Evolutionary conservation across 495 filamentous ascomycete genomes (phyloP).

Genomic region (Aspergillus bertholletiae): DNA sequence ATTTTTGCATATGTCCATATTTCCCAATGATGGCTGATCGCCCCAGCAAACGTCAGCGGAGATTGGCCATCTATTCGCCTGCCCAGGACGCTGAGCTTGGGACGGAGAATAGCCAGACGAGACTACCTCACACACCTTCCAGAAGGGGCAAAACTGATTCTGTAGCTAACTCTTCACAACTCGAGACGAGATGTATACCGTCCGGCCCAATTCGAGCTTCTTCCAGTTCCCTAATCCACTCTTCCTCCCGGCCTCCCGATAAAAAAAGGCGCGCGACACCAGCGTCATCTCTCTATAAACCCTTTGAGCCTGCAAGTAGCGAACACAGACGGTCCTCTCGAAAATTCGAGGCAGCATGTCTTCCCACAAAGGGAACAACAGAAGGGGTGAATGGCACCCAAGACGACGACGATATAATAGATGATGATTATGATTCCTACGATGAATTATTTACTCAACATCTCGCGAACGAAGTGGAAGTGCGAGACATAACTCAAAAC

Average conservation of each 20-base stretch:
- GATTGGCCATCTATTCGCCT: slow-evolving; percentile 30
- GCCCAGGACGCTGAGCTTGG: slow-evolving; percentile 33
- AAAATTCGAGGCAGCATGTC: slow-evolving; percentile 19
- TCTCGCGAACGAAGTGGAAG: slow-evolving; percentile 4
- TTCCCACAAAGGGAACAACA: slow-evolving; percentile 6
- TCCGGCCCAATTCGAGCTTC: not conserved
- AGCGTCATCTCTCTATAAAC: slow-evolving; percentile 23
- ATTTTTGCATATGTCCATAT: not conserved
- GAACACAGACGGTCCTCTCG: slow-evolving; percentile 29
- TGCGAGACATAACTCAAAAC: not conserved
- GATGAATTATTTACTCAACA: slow-evolving; percentile 39
- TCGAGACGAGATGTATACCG: not conserved
- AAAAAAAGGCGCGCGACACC: not conserved
- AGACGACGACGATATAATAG: slow-evolving; percentile 47
- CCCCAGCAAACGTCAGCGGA: slow-evolving; percentile 46
- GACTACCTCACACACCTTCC: not conserved
- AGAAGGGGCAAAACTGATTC: not conserved
- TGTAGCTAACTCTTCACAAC: not conserved
- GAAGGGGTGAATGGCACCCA: slow-evolving; percentile 24
- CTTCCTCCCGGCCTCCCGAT: not conserved
- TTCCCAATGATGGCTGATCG: slow-evolving; percentile 36
- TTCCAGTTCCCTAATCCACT: too few relatives aligned
- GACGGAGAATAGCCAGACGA: slow-evolving; percentile 1
- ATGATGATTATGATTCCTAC: slow-evolving; percentile 49
- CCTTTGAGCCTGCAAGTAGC: slow-evolving; percentile 26